Base-by-base conservation (phyloP, 768 basidiomycete species). In the Gloeophyllum trabeum region DNA sequence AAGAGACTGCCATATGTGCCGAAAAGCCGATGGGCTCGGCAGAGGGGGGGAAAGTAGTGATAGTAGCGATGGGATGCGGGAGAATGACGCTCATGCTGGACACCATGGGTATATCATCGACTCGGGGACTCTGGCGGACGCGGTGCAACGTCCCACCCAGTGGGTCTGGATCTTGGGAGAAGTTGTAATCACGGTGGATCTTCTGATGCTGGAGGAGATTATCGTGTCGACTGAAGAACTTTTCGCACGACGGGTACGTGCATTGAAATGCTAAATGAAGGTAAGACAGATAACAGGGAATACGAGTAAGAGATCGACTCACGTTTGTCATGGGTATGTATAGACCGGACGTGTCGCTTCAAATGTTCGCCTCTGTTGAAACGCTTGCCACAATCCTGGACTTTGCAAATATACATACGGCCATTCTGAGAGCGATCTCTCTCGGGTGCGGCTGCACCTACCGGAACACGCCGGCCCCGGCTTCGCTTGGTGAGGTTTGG, bases 301-400 rank as follows among this genome's bases (percentile, higher is more conserved):
- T 44, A 42, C 24, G 30, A 21, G 2, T 39, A 28, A 40, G 47
- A 51, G 37, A 44, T 36, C 46, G 28, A 73, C 87, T 60, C 55
- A 92, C 90, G 90, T 67, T 89, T 91, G 58, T 92, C 89, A 59
- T 91, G 75, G 19, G 90, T 91, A 61, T 93, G 90, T 42, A 93
- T 89, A 53, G 81, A 83, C 50, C 87, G 64, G 30, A 92, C 73
- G 58, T 93, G 90, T 48, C 91, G 67, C 69, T 92, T 92, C 48
- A 94, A 63, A 58, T 94, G 91, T 61, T 94, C 91, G 18, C 83
- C 82, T 23, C 91, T 71, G 25, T 81, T 79, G 60, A 94, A 93
- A 51, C 80, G 84, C 62, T 91, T 91, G 34, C 81, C 83, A 58
- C 91, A 93, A 4, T 79, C 88, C 13, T 74, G 71, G 21, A 91